A percentile compares a stretch with the other conserved stretches of the same genome.
Evolutionary conservation across 2,329 filamentous ascomycete species (phyloP).

Genomic region (Emmonsiellopsis sp.): DNA sequence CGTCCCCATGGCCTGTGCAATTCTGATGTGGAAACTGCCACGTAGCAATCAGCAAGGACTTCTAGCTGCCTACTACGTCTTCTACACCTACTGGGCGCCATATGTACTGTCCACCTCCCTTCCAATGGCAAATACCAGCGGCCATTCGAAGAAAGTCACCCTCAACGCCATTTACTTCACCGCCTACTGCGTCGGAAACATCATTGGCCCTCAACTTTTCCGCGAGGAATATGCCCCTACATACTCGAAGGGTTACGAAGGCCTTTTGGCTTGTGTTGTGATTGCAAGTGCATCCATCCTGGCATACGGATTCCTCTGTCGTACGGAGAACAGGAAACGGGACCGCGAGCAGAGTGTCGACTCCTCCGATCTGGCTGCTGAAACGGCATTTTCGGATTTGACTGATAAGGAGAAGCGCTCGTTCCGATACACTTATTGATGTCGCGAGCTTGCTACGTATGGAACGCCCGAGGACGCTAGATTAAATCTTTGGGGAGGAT

Average conservation of each 20-base stretch:
- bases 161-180: conserved; percentile 38
- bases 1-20: conserved; percentile 1
- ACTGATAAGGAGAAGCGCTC: conserved; percentile 21
- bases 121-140: conserved; percentile 38
- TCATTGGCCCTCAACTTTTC: conserved; percentile 38
- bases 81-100: conserved; percentile 20
- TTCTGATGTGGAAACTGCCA: conserved; percentile 27
- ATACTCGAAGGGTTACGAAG: neutral
- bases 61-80: conserved; percentile 23
- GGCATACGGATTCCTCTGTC: conserved; percentile 14
- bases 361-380: conserved; percentile 13
- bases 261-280: neutral
- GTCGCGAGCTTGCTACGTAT: neutral
- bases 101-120: conserved; percentile 26
- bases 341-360: conserved; percentile 12
- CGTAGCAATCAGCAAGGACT: conserved; percentile 19
- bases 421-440: neutral
- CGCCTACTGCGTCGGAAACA: conserved; percentile 35
- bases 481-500: no score
- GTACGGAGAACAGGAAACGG: conserved; percentile 20
- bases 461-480: neutral
- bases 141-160: conserved; percentile 42
- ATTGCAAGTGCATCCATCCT: conserved; percentile 5
- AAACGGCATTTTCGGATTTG: conserved; percentile 23
- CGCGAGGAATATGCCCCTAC: conserved; percentile 30